Conservation (phyloP, 768 basidiomycete species). For the Russula emetica region DNA sequence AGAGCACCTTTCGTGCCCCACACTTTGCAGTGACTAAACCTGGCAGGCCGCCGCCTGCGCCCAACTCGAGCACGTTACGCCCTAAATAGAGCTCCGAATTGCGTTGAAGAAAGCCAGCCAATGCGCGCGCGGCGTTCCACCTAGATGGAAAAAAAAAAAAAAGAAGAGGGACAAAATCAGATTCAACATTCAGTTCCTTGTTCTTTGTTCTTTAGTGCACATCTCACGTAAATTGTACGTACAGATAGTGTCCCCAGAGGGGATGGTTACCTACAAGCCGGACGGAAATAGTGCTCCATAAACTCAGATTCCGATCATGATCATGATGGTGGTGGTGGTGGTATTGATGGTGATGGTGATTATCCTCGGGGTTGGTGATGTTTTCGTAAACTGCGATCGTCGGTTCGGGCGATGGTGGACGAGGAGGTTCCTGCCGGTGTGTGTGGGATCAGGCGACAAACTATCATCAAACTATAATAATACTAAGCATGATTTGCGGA, state of each 20-base stretch:
- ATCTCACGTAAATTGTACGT: slow-evolving; percentile 22
- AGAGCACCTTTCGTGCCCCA: slow-evolving; percentile 64
- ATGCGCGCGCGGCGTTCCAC: slow-evolving; percentile 75
- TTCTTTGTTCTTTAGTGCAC: too few species aligned
- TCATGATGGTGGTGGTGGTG: neutral
- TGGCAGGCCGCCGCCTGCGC: slow-evolving; percentile 90
- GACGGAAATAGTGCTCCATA: slow-evolving; percentile 47
- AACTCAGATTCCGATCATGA: neutral
- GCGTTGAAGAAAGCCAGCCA: slow-evolving; percentile 65
- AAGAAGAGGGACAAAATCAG: too few species aligned
- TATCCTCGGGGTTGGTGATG: neutral
- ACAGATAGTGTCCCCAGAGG: slow-evolving; percentile 81
- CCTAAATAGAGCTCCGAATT: slow-evolving; percentile 45
- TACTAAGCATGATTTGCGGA: neutral
- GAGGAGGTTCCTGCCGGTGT: slow-evolving; percentile 53
- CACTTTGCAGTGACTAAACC: slow-evolving; percentile 69
- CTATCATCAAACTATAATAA: neutral
- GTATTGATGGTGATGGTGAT: neutral
- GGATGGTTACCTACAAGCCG: slow-evolving; percentile 75
- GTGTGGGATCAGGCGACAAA: neutral
- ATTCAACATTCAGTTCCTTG: neutral
- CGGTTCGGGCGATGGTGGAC: slow-evolving; percentile 64
- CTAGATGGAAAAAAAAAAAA: slow-evolving; percentile 35
- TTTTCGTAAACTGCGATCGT: slow-evolving; percentile 47
- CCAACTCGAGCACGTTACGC: slow-evolving; percentile 73